Conservation (phyloP, 1,284 basidiomycete species). For the Tetrapyrgos nigripes region DNA sequence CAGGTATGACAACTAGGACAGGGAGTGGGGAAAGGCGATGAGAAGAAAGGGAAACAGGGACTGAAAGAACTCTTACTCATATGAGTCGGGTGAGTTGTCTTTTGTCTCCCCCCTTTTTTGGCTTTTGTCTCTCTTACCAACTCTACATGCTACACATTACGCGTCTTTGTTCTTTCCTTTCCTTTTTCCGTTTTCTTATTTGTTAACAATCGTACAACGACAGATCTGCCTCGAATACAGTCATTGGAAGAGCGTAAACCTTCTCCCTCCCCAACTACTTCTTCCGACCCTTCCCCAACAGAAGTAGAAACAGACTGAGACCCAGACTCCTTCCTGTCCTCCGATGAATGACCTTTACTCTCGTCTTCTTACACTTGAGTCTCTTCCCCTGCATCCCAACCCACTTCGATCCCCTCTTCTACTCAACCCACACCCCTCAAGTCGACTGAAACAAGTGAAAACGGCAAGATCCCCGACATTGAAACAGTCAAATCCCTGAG, state of each 20-base stretch:
- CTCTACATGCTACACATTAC: too few relatives aligned
- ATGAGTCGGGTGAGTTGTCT: constrained; percentile 53
- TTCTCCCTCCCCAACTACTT: not conserved
- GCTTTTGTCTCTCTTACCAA: too few relatives aligned
- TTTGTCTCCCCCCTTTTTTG: constrained; percentile 3
- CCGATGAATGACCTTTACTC: not conserved
- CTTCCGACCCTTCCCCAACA: too few relatives aligned
- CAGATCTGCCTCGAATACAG: constrained; percentile 40
- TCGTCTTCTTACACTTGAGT: not conserved
- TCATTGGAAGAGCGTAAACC: constrained; percentile 30
- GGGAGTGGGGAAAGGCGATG: constrained; percentile 15
- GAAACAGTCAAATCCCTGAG: constrained; percentile 62
- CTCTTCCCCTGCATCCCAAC: not conserved
- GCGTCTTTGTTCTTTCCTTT: too few relatives aligned
- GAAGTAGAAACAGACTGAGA: too few relatives aligned
- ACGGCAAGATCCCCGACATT: too few relatives aligned
- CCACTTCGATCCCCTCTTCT: not conserved
- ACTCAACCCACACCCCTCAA: not conserved
- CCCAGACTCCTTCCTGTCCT: too few relatives aligned
- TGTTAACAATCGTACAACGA: too few relatives aligned
- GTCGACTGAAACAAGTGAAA: not conserved
- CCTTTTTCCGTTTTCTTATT: too few relatives aligned
- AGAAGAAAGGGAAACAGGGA: constrained; percentile 19
- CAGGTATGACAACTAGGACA: too few relatives aligned
- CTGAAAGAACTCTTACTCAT: constrained; percentile 44